phyloP scores from a whole-genome alignment of 2,329 filamentous ascomycete genomes.

The Xylaria sp. region DNA sequence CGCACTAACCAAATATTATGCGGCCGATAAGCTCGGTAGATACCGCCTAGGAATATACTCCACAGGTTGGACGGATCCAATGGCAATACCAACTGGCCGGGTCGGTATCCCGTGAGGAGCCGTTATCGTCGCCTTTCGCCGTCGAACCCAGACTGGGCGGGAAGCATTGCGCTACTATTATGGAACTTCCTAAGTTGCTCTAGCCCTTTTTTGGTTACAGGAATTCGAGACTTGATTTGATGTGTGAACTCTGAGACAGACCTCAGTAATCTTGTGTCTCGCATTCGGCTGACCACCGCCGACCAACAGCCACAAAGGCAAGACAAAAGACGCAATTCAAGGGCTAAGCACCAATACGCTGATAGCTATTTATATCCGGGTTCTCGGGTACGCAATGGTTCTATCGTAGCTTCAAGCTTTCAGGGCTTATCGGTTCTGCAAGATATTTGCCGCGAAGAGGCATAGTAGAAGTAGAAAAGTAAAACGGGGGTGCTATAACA shows the following conservation, averaged over 20 bases:
- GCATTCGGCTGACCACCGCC: not conserved
- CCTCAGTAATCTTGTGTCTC: not conserved
- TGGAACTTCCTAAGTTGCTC: constrained; percentile 8
- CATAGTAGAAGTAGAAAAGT: not conserved
- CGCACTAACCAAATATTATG: not conserved
- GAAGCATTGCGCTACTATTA: constrained; percentile 14
- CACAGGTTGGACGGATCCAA: not conserved
- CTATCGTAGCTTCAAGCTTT: not conserved
- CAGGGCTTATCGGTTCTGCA: not conserved
- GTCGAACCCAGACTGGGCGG: constrained; percentile 3
- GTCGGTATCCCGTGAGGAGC: constrained; percentile 2
- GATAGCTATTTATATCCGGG: not conserved
- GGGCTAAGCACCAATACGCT: not conserved
- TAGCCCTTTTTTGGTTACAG: not conserved
- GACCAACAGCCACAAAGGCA: not conserved
- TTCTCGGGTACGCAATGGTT: not conserved
- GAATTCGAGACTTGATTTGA: not conserved
- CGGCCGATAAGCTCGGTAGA: not conserved
- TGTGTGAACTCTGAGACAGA: not conserved
- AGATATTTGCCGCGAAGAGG: not conserved
- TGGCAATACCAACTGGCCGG: constrained; percentile 1
- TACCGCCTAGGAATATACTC: not conserved
- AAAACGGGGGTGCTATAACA: not conserved
- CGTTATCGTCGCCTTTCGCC: constrained; percentile 2
- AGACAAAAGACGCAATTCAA: not conserved